Evolutionary conservation across 768 basidiomycete genomes (phyloP).

Genomic region (Agrocybe pediades): DNA sequence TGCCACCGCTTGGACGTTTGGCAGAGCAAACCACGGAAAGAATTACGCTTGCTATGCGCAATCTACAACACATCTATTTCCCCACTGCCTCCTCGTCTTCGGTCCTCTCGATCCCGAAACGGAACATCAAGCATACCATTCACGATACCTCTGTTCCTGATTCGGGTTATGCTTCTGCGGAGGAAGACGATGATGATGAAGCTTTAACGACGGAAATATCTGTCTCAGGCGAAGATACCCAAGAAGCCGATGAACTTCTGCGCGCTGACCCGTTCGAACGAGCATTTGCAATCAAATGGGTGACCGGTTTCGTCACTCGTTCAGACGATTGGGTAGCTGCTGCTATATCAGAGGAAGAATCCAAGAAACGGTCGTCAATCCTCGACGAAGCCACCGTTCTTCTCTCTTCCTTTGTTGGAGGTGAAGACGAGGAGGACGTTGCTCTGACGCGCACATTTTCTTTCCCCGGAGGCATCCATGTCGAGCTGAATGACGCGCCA

Average conservation of each 20-base stretch:
- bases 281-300: conserved; percentile 69
- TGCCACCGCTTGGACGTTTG: conserved; percentile 59
- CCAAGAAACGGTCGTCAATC: conserved; percentile 38
- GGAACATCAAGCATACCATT: conserved; percentile 28
- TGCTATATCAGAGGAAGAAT: conserved; percentile 32
- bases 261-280: conserved; percentile 69
- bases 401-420: conserved; percentile 52
- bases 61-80: conserved; percentile 56
- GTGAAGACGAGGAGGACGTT: conserved; percentile 40
- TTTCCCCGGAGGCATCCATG: conserved; percentile 41
- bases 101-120: conserved; percentile 28
- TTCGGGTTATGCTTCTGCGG: conserved; percentile 79
- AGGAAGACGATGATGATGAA: conserved; percentile 52
- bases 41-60: conserved; percentile 41
- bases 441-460: conserved; percentile 55
- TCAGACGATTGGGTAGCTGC: conserved; percentile 52
- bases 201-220: conserved; percentile 15
- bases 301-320: conserved; percentile 67
- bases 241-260: conserved; percentile 44
- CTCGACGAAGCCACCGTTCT: conserved; percentile 62
- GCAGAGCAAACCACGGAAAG: conserved; percentile 30
- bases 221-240: conserved; percentile 19
- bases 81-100: conserved; percentile 26
- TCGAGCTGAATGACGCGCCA: conserved; percentile 73
- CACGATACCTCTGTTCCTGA: conserved; percentile 56